These are phyloP conservation scores for Lachancea sp. DNA, from an alignment of 805 yeast genomes.

Conservation along the genomic window DNA sequence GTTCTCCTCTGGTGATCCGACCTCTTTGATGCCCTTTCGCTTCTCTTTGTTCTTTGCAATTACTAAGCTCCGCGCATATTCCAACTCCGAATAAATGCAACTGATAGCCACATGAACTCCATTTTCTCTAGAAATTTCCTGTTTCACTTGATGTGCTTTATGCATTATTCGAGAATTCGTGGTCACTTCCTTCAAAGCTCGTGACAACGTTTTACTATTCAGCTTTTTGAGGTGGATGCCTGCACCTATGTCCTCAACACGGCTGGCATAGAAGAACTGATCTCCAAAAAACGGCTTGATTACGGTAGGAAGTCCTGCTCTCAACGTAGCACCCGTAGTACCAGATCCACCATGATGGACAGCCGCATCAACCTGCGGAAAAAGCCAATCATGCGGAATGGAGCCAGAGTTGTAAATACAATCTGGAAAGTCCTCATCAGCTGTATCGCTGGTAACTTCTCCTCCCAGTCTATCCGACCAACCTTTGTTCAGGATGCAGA, in stretches of 20 bases:
- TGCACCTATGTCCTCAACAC: slow-evolving; percentile 85
- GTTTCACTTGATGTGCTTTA: slow-evolving; percentile 60
- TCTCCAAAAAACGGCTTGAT: slow-evolving; percentile 96
- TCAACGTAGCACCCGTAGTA: slow-evolving; percentile 85
- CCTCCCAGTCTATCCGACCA: slow-evolving; percentile 75
- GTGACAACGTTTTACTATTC: slow-evolving; percentile 53
- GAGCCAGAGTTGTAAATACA: slow-evolving; percentile 64
- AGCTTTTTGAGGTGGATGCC: slow-evolving; percentile 69
- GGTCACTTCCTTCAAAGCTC: slow-evolving; percentile 65
- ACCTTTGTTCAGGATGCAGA: slow-evolving; percentile 86
- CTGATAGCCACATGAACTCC: slow-evolving; percentile 78
- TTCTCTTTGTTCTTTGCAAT: slow-evolving; percentile 37
- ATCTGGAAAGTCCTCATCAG: slow-evolving; percentile 48
- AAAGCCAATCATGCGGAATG: slow-evolving; percentile 92
- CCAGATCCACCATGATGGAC: slow-evolving; percentile 98
- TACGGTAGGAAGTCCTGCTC: slow-evolving; percentile 83
- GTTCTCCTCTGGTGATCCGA: slow-evolving; percentile 5
- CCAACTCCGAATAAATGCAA: slow-evolving; percentile 70
- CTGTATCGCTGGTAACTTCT: slow-evolving; percentile 29
- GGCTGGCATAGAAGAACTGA: slow-evolving; percentile 82
- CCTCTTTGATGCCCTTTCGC: slow-evolving; percentile 8
- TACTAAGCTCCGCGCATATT: slow-evolving; percentile 61
- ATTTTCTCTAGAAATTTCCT: slow-evolving; percentile 58
- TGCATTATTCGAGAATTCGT: slow-evolving; percentile 59
- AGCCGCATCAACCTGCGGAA: slow-evolving; percentile 83